Percentiles rank a stretch among this genome's conserved stretches.
These are phyloP conservation scores for Dendrocalamus sinicus DNA, from an alignment of 176 grass and related monocot genomes.

Conservation along the genomic window DNA sequence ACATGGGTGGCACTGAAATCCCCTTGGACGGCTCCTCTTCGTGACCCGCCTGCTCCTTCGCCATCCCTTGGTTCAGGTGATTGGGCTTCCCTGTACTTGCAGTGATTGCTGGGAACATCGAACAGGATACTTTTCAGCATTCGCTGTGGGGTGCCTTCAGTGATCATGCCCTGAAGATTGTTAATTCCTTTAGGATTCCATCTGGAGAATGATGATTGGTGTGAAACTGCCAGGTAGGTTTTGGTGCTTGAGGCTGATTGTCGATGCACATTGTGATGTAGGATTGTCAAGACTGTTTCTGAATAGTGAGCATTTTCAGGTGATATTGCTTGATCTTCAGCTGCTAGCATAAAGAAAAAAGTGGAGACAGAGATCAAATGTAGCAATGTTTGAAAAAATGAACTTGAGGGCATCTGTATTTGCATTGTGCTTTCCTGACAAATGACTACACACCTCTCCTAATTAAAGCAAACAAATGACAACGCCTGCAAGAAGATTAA, in stretches of 20 bases:
- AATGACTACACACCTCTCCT: no score
- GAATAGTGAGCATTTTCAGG: constrained; percentile 75
- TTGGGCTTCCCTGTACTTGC: constrained; percentile 35
- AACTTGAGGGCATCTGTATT: neutral
- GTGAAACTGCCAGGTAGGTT: constrained; percentile 35
- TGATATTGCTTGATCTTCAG: constrained; percentile 58
- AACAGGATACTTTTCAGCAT: constrained; percentile 65
- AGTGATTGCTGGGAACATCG: constrained; percentile 28
- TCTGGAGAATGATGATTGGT: constrained; percentile 61
- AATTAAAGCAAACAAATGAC: neutral
- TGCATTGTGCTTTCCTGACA: neutral
- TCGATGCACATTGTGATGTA: constrained; percentile 44
- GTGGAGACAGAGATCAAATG: neutral
- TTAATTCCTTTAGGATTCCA: constrained; percentile 48
- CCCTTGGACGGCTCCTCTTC: constrained; percentile 29
- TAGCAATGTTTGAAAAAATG: no score
- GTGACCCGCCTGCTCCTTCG: constrained; percentile 32
- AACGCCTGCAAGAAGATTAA: no score
- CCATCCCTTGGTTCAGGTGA: constrained; percentile 46
- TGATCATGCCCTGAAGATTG: constrained; percentile 16
- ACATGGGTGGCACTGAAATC: constrained; percentile 80
- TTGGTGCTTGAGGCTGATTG: constrained; percentile 29
- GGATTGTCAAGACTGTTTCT: constrained; percentile 61
- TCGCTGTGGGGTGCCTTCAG: constrained; percentile 47
- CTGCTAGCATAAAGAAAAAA: constrained; percentile 20